Percentiles rank a stretch among this genome's conserved stretches.
Conservation (phyloP, 1,139 yeast species). For the Pichia kudriavzevii region DNA sequence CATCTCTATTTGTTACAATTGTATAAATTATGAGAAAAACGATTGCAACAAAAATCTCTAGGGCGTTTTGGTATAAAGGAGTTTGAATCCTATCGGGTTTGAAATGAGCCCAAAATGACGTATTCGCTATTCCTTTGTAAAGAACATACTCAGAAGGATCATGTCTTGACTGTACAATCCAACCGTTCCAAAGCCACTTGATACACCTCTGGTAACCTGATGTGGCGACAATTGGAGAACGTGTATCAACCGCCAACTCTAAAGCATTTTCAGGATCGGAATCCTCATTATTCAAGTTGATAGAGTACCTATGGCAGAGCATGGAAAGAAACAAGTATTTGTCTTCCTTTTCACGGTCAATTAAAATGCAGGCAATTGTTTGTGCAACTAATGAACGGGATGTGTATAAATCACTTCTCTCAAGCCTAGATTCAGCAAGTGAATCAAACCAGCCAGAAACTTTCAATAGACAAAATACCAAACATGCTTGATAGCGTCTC, state of each 20-base stretch:
- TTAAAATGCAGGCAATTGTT: conserved; percentile 58
- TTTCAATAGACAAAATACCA: conserved; percentile 62
- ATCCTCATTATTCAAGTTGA: conserved; percentile 57
- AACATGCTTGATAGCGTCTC: conserved; percentile 55
- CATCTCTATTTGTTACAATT: conserved; percentile 50
- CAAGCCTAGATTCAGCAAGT: conserved; percentile 52
- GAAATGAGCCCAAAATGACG: conserved; percentile 57
- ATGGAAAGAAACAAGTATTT: conserved; percentile 67
- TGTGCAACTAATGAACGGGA: conserved; percentile 67
- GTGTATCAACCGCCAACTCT: conserved; percentile 83
- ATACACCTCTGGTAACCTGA: conserved; percentile 81
- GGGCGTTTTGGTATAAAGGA: conserved; percentile 69
- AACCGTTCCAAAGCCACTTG: conserved; percentile 89
- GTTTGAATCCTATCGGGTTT: conserved; percentile 80
- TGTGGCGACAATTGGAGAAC: conserved; percentile 66
- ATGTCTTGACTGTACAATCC: conserved; percentile 72
- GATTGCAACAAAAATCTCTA: conserved; percentile 65
- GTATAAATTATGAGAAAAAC: conserved; percentile 58
- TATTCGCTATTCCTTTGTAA: conserved; percentile 53
- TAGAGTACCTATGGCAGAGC: conserved; percentile 69
- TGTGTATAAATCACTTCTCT: conserved; percentile 56
- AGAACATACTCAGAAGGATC: conserved; percentile 65
- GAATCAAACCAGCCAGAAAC: conserved; percentile 76
- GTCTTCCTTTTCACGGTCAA: conserved; percentile 51
- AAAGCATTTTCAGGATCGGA: conserved; percentile 60